Evolutionary conservation across 768 basidiomycete species (phyloP).

Genomic region (Tulasnella sp.): DNA sequence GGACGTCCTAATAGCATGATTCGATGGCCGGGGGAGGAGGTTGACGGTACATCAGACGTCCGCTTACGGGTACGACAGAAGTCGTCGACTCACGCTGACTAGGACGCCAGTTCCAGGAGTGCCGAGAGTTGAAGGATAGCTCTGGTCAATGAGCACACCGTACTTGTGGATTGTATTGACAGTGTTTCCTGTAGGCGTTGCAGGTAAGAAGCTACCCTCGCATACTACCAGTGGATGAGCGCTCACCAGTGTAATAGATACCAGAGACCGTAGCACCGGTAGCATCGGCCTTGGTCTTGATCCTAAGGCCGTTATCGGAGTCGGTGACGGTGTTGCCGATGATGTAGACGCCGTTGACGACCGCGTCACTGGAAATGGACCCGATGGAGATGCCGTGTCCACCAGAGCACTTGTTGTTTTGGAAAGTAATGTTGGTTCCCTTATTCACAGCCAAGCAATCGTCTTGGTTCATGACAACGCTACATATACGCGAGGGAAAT

Average conservation of each 20-base stretch:
- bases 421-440: conserved; percentile 41
- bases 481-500: neutral
- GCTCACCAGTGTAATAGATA: conserved; percentile 32
- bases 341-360: conserved; percentile 51
- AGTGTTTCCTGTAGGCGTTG: conserved; percentile 46
- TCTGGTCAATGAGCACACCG: conserved; percentile 59
- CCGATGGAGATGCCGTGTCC: conserved; percentile 69
- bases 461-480: conserved; percentile 42
- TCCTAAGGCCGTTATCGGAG: conserved; percentile 50
- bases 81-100: conserved; percentile 47
- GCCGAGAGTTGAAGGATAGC: conserved; percentile 53
- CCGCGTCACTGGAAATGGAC: conserved; percentile 49
- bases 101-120: conserved; percentile 55
- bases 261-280: conserved; percentile 33
- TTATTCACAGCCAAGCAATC: conserved; percentile 60
- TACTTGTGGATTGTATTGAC: conserved; percentile 48
- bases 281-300: conserved; percentile 42
- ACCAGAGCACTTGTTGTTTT: conserved; percentile 51
- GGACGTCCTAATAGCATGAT: neutral
- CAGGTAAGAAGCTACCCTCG: conserved; percentile 30
- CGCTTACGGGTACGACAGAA: neutral
- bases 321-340: conserved; percentile 52
- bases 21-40: neutral
- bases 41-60: too few species aligned
- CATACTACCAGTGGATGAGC: neutral